Percentiles rank a stretch among this genome's conserved stretches.
phyloP scores from a whole-genome alignment of 106 monocot genomes.

The Dendrobium huoshanense region DNA sequence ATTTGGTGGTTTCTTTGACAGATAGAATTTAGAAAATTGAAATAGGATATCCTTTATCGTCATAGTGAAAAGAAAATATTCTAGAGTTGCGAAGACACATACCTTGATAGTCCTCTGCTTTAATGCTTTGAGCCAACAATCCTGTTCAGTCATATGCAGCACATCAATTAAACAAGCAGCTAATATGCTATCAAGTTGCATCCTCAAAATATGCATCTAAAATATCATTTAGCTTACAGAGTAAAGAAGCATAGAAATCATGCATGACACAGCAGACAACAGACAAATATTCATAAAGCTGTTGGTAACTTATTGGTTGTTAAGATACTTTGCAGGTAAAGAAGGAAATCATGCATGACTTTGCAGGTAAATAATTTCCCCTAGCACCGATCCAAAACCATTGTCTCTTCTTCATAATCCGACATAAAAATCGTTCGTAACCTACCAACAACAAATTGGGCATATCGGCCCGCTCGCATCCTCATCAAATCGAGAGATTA shows the following conservation, averaged over 20 bases:
- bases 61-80: too few relatives aligned
- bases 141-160: conserved; percentile 7
- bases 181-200: conserved; percentile 3
- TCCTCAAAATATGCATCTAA: neutral
- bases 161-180: neutral
- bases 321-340: neutral
- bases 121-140: conserved; percentile 20
- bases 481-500: neutral
- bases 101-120: conserved; percentile 30
- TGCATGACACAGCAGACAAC: neutral
- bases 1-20: neutral
- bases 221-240: neutral
- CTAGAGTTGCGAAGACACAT: neutral
- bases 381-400: neutral
- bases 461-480: neutral
- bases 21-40: neutral
- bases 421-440: neutral
- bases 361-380: neutral
- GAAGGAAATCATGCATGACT: neutral
- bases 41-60: neutral
- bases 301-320: neutral
- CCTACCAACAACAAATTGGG: neutral
- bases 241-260: neutral
- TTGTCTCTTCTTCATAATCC: neutral
- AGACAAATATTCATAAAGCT: neutral